Evolutionary conservation across 345 rosid species (phyloP).

Genomic region (Rhodamnia argentea): DNA sequence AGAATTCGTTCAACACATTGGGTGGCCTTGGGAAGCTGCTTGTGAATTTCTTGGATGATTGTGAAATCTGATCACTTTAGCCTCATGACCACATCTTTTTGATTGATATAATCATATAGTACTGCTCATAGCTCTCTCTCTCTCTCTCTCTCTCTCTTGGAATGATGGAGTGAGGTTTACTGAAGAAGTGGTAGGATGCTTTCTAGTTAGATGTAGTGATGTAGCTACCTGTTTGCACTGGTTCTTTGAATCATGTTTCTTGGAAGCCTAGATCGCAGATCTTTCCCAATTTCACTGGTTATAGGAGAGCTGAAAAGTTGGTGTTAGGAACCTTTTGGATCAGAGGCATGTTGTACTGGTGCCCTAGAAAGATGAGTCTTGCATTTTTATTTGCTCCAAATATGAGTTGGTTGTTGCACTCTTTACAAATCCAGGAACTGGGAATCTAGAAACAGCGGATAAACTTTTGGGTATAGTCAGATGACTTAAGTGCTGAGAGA

Average conservation of each 20-base stretch:
- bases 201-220: neutral
- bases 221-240: neutral
- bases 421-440: neutral
- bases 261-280: neutral
- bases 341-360: neutral
- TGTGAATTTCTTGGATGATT: neutral
- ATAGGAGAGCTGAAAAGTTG: neutral
- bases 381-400: neutral
- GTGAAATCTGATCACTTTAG: neutral
- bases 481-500: neutral
- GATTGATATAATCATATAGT: neutral
- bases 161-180: neutral
- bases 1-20: neutral
- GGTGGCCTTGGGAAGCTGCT: neutral
- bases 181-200: neutral
- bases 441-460: neutral
- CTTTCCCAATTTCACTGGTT: neutral
- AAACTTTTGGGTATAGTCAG: neutral
- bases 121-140: neutral
- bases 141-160: neutral
- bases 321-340: neutral
- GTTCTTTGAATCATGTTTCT: neutral
- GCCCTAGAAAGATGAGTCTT: neutral
- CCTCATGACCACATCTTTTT: neutral
- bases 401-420: neutral